Percentiles rank a stretch among this genome's conserved stretches.
These are phyloP conservation scores for Aspergillus diversus DNA, from an alignment of 495 filamentous ascomycete genomes.

Conservation along the genomic window DNA sequence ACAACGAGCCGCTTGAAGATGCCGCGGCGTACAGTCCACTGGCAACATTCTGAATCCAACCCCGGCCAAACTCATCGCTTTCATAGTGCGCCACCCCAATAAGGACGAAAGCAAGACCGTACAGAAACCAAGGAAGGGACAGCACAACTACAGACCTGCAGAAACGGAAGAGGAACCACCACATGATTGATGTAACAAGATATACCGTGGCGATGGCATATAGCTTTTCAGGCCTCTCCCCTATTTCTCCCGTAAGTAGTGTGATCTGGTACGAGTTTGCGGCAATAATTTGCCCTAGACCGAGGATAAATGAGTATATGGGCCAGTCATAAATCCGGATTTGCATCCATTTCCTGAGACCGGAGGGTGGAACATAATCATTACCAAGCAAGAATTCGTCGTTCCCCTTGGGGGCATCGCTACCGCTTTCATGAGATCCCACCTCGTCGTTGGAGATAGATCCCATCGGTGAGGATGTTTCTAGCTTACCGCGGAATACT, in stretches of 20 bases:
- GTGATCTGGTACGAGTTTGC: slow-evolving; percentile 77
- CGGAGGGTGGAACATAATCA: slow-evolving; percentile 68
- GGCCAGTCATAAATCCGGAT: slow-evolving; percentile 66
- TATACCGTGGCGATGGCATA: slow-evolving; percentile 71
- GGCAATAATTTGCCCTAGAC: slow-evolving; percentile 70
- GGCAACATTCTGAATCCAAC: slow-evolving; percentile 55
- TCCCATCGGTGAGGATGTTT: slow-evolving; percentile 36
- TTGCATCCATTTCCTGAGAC: slow-evolving; percentile 59
- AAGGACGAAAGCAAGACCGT: slow-evolving; percentile 66
- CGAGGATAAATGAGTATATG: slow-evolving; percentile 67
- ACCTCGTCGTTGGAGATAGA: slow-evolving; percentile 44
- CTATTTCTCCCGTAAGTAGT: slow-evolving; percentile 66
- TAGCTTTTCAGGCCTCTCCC: slow-evolving; percentile 62
- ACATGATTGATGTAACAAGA: slow-evolving; percentile 60
- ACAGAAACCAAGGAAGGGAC: slow-evolving; percentile 64
- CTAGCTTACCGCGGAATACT: slow-evolving; percentile 40
- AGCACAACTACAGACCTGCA: slow-evolving; percentile 65
- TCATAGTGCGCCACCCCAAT: slow-evolving; percentile 67
- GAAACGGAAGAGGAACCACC: slow-evolving; percentile 68
- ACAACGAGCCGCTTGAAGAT: slow-evolving; percentile 54
- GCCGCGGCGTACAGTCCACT: slow-evolving; percentile 52
- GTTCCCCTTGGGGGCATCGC: slow-evolving; percentile 28
- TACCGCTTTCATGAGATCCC: slow-evolving; percentile 42
- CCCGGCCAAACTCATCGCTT: slow-evolving; percentile 42
- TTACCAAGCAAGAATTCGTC: slow-evolving; percentile 66